Evolutionary conservation across 1,284 basidiomycete genomes (phyloP).

Genomic region (Sanguinoderma infundibulare): DNA sequence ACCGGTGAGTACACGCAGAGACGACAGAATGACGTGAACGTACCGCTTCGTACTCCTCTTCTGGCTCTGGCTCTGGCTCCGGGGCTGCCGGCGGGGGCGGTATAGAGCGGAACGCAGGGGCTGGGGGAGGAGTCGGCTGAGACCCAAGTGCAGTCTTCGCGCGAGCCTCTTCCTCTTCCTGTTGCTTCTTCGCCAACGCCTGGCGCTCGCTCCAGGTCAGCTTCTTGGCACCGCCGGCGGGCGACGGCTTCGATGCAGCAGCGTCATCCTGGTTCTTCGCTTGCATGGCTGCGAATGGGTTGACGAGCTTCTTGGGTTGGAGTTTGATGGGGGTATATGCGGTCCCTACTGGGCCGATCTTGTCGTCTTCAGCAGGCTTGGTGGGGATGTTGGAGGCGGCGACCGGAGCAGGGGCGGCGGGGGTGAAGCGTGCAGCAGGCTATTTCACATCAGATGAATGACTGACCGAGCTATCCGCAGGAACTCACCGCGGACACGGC

Average conservation of each 20-base stretch:
- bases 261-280: constrained; percentile 44
- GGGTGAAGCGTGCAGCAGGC: constrained; percentile 29
- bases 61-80: constrained; percentile 36
- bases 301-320: constrained; percentile 85
- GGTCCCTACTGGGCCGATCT: constrained; percentile 83
- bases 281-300: constrained; percentile 75
- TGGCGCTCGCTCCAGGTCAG: constrained; percentile 92
- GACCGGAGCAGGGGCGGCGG: constrained; percentile 46
- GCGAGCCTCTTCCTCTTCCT: constrained; percentile 78
- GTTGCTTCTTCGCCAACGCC: constrained; percentile 83
- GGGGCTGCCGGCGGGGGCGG: constrained; percentile 28
- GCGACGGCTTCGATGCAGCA: constrained; percentile 29
- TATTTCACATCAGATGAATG: constrained; percentile 2
- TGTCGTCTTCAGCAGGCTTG: constrained; percentile 78
- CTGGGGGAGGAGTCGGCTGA: constrained; percentile 30
- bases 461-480: not conserved
- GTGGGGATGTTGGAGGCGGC: constrained; percentile 53
- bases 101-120: constrained; percentile 24
- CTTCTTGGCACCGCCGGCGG: constrained; percentile 56
- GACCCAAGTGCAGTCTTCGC: constrained; percentile 59
- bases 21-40: constrained; percentile 18
- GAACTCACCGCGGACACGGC: constrained; percentile 24
- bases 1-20: not conserved
- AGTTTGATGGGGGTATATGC: constrained; percentile 88
- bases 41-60: constrained; percentile 42